Evolutionary conservation across 371 early-diverging fungal species (phyloP).

Genomic region (Conidiobolus incongruus): DNA sequence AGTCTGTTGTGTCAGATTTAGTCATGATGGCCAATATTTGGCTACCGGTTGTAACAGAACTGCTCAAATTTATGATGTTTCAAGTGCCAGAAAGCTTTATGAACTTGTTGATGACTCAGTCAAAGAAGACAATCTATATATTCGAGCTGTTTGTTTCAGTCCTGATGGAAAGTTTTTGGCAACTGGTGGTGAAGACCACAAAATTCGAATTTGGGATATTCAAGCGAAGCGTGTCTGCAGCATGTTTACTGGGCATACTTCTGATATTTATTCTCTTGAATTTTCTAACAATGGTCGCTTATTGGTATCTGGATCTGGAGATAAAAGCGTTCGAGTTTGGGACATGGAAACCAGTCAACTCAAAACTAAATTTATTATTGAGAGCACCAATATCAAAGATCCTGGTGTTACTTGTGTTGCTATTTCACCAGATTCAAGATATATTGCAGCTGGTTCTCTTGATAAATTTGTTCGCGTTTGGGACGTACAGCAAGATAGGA

Average conservation of each 20-base stretch:
- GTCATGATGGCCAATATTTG: constrained; percentile 70
- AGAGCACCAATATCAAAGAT: constrained; percentile 64
- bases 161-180: constrained; percentile 81
- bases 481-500: constrained; percentile 60
- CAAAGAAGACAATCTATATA: constrained; percentile 60
- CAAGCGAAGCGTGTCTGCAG: constrained; percentile 35
- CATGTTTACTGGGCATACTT: constrained; percentile 71
- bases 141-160: constrained; percentile 91
- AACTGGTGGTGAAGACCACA: constrained; percentile 93
- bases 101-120: too few species aligned
- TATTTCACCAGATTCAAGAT: constrained; percentile 55
- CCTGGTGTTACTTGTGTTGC: constrained; percentile 90
- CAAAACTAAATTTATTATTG: constrained; percentile 47
- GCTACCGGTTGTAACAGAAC: constrained; percentile 90
- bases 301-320: constrained; percentile 88
- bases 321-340: constrained; percentile 80
- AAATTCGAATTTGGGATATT: constrained; percentile 69
- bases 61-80: constrained; percentile 72
- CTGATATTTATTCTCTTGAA: constrained; percentile 92
- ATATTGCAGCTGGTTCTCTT: constrained; percentile 75
- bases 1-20: constrained; percentile 93
- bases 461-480: constrained; percentile 89
- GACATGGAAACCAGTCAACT: constrained; percentile 50
- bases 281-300: constrained; percentile 81
- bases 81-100: constrained; percentile 37